Base-by-base conservation (phyloP, 345 rosid genomes). In the Aurinia saxatilis region DNA sequence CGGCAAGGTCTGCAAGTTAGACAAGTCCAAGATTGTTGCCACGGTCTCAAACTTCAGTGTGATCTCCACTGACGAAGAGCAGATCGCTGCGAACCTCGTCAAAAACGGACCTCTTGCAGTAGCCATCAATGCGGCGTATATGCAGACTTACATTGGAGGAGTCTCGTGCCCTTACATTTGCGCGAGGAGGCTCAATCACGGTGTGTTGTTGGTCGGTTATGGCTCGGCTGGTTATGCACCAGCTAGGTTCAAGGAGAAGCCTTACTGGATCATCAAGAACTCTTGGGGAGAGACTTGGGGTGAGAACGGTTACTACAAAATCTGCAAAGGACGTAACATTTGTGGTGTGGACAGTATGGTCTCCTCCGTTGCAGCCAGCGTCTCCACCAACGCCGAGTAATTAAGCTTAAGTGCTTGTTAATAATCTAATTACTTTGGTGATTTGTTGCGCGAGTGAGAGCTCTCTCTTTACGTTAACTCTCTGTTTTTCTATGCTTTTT, bases 231-330 rank as follows among this genome's bases (percentile, higher is more conserved):
- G 87, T 29, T 93, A 84, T 65, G 80, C 99, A 17, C 95, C 95
- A 0, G 68, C 87, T 39, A 60, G 97, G 55, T 49, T 86, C 86
- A 91, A 88, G 90, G 90, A 88, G n/a, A 88, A 88, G 77, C 91
- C 91, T 6, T 88, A 71, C 75, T 91, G 98, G 98, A 71, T 88
- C 69, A 88, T 88, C 60, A 91, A 91, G 88, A 91, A 91, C 57
- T 88, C 98, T 0, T 88, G 98, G 98, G 98, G 98, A 21, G 85
- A 78, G 50, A 76, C 7, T 53, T 91, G 96, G 96, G 98, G 98
- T 30, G 95, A 91, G 83, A 82, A 60, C 3, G 96, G 98, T 14
- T 91, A 21, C 72, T 91, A 91, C 79, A 86, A 81, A 68, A 86
- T 91, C 74, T 91, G 98, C 84, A 73, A 70, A 55, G 95, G 95